Evolutionary conservation across 495 filamentous ascomycete genomes (phyloP).

Genomic region (Penicillium tannophilum): DNA sequence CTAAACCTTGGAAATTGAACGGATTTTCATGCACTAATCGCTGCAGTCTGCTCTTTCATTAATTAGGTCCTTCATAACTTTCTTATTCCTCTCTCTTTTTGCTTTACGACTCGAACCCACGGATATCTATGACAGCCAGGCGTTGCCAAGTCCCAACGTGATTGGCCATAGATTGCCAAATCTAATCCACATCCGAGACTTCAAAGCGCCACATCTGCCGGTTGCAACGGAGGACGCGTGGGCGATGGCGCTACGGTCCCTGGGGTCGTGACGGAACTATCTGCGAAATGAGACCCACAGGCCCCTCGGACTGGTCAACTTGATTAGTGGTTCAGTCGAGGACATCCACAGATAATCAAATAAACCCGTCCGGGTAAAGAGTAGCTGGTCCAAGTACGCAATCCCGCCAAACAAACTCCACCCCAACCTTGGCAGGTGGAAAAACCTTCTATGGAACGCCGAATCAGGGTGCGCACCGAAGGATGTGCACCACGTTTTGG

Average conservation of each 20-base stretch:
- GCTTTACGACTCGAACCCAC: neutral
- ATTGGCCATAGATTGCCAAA: constrained; percentile 1
- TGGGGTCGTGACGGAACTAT: neutral
- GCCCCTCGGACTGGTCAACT: neutral
- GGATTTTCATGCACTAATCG: neutral
- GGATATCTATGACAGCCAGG: neutral
- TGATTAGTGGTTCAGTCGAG: neutral
- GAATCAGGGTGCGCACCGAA: constrained; percentile 11
- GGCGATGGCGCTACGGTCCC: constrained; percentile 17
- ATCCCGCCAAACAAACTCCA: neutral
- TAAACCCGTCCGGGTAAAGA: neutral
- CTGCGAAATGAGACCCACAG: neutral
- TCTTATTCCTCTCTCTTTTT: neutral
- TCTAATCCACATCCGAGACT: constrained; percentile 3
- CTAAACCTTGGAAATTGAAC: neutral
- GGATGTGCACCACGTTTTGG: constrained; percentile 2
- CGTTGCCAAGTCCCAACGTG: neutral
- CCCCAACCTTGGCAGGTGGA: constrained; percentile 17
- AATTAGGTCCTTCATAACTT: neutral
- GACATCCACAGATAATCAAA: neutral
- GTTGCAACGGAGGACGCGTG: constrained; percentile 19
- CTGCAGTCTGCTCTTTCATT: neutral
- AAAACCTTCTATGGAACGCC: constrained; percentile 3
- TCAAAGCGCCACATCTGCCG: constrained; percentile 12
- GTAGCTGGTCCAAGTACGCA: neutral